These are phyloP conservation scores for Rubia tinctorum DNA, from an alignment of 305 asterid species.

Conservation along the genomic window DNA sequence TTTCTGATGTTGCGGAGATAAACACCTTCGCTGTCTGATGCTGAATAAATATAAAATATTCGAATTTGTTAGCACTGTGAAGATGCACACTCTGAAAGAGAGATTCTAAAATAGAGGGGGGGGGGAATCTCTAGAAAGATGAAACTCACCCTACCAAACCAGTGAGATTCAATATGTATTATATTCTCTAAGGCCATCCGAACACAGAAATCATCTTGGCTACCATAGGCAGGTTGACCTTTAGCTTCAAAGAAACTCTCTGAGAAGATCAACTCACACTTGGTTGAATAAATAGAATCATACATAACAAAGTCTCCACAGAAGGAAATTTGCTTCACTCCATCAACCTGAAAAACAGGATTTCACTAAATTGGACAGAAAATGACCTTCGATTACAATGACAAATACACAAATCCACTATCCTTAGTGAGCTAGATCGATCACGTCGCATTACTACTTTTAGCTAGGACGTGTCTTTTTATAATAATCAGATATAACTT, in stretches of 20 bases:
- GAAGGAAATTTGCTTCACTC: conserved; percentile 40
- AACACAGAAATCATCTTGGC: conserved; percentile 35
- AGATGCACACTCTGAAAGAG: conserved; percentile 10
- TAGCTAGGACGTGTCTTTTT: not conserved
- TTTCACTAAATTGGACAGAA: conserved; percentile 14
- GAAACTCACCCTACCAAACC: conserved; percentile 62
- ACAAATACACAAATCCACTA: not conserved
- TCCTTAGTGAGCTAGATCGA: not conserved
- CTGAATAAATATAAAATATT: conserved; percentile 34
- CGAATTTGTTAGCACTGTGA: conserved; percentile 22
- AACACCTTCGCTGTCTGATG: conserved; percentile 41
- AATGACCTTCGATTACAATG: not conserved
- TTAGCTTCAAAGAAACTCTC: conserved; percentile 51
- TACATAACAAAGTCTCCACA: conserved; percentile 53
- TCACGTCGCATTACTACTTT: not conserved
- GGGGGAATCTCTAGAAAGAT: conserved; percentile 10
- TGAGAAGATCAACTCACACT: conserved; percentile 59
- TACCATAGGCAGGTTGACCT: conserved; percentile 37
- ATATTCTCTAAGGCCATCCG: conserved; percentile 68
- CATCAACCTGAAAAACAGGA: conserved; percentile 51
- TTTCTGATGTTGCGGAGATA: conserved; percentile 47
- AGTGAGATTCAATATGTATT: conserved; percentile 55
- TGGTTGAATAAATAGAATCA: conserved; percentile 41
- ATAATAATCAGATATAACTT: not conserved
- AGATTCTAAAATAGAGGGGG: conserved; percentile 4